Base-by-base conservation (phyloP, 1,284 basidiomycete species). In the Pisolithus thermaeus region DNA sequence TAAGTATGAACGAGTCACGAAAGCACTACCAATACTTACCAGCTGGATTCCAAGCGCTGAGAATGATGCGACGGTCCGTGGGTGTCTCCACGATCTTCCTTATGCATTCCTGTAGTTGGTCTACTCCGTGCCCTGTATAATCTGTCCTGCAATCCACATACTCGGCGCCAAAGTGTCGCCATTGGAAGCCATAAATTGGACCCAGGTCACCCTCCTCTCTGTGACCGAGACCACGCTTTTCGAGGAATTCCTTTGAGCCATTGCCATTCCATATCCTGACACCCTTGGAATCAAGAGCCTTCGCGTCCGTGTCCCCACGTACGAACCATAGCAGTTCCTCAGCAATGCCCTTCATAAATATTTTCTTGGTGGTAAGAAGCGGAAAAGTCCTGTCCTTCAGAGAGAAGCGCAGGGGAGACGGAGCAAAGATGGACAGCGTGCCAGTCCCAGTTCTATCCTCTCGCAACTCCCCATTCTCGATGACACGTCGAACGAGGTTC, bases 191-290 rank as follows among this genome's bases (percentile, higher is more conserved):
- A 66, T 99, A 99, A 2, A 99, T 92, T 0, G 97, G 96, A 0
- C 96, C 96, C 2, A 99, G 72, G 67, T 98, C 96, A 7, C 96
- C 97, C 64, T 92, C 88, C 2, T 89, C 73, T n/a, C 94, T 76
- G 62, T 96, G 85, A 0, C 76, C 76, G 18, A 99, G 72, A 0
- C 96, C 95, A 18, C 92, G 77, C 52, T 80, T 80, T 61, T 94
- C 90, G 36, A 99, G 72, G 61, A 96, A 99, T 55, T 83, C 87
- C 56, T 86, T 80, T 11, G 87, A 90, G 7, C 93, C 96, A 61
- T 99, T 99, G 0, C 94, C 95, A 65, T 97, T 94, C 96, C 97
- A 99, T 61, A 99, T 99, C 66, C 92, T 90, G 56, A 99, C 81
- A 45, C 90, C 92, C 63, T 90, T 90, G n/a, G 80, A 76, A 0